A percentile compares a stretch with the other conserved stretches of the same genome.
Evolutionary conservation across 352 stramenopile species (phyloP).

Genomic region (Bremia lactucae): DNA sequence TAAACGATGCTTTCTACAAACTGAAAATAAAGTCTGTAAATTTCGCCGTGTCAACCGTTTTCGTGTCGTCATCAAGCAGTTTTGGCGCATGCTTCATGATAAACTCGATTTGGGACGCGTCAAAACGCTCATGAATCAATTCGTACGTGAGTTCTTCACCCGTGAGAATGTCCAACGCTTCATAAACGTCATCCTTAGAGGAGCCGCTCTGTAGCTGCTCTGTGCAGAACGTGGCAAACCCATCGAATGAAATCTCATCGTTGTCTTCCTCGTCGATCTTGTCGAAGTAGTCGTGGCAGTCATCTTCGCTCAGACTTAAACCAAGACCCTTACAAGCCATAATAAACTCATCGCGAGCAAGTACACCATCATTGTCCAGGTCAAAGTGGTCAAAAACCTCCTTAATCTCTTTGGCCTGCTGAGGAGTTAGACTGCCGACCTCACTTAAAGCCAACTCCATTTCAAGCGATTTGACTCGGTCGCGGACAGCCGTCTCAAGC

Average conservation of each 20-base stretch:
- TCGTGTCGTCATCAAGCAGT: conserved; percentile 41
- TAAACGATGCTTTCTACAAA: conserved; percentile 43
- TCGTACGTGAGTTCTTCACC: conserved; percentile 61
- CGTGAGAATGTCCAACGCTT: conserved; percentile 72
- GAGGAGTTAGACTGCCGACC: conserved; percentile 67
- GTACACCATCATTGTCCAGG: conserved; percentile 73
- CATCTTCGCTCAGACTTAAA: conserved; percentile 77
- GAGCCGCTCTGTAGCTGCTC: conserved; percentile 84
- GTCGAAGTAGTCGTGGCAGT: conserved; percentile 84
- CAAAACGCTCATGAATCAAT: conserved; percentile 79
- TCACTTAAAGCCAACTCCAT: conserved; percentile 82
- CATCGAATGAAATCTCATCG: conserved; percentile 75
- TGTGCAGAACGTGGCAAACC: conserved; percentile 82
- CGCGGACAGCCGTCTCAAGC: conserved; percentile 61
- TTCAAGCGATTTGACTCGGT: conserved; percentile 83
- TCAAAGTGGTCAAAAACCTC: conserved; percentile 89
- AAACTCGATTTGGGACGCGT: conserved; percentile 58
- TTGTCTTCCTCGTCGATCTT: conserved; percentile 77
- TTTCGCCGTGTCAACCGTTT: conserved; percentile 60
- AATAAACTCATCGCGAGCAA: conserved; percentile 85
- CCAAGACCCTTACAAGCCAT: conserved; percentile 86
- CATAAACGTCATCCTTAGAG: conserved; percentile 69
- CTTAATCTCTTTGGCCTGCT: conserved; percentile 82
- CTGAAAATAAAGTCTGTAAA: conserved; percentile 77
- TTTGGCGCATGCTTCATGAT: conserved; percentile 63